Percentiles rank a stretch among this genome's conserved stretches.
Conservation (phyloP, 768 basidiomycete genomes). For the Tricholoma hemisulphureum region DNA sequence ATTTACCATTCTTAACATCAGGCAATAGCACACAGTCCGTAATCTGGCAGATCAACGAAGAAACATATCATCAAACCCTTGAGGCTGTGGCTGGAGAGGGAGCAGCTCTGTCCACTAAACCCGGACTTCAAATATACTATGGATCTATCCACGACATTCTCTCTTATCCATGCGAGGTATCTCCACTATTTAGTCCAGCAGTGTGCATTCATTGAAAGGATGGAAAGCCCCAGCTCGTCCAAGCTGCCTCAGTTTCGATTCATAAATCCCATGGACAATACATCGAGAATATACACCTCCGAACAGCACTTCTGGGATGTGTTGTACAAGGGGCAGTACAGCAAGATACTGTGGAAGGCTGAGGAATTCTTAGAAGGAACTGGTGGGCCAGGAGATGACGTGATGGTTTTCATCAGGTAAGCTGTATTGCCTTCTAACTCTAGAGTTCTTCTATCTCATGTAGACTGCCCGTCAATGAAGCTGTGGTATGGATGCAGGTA, state of each 20-base stretch:
- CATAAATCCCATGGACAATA: slow-evolving; percentile 82
- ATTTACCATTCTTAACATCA: slow-evolving; percentile 21
- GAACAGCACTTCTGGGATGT: slow-evolving; percentile 74
- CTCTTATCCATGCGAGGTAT: slow-evolving; percentile 88
- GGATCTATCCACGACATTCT: slow-evolving; percentile 93
- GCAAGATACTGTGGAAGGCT: slow-evolving; percentile 62
- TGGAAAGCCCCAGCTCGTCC: slow-evolving; percentile 72
- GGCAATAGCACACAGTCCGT: slow-evolving; percentile 96
- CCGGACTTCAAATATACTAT: slow-evolving; percentile 72
- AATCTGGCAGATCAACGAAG: slow-evolving; percentile 88
- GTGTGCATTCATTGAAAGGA: slow-evolving; percentile 56
- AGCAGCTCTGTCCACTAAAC: slow-evolving; percentile 26
- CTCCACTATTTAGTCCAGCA: too few relatives aligned
- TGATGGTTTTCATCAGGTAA: slow-evolving; percentile 84
- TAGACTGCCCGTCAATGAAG: slow-evolving; percentile 48
- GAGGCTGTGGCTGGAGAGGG: slow-evolving; percentile 44
- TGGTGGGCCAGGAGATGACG: slow-evolving; percentile 62
- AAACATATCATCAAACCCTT: slow-evolving; percentile 68
- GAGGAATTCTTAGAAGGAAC: slow-evolving; percentile 69
- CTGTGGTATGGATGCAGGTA: slow-evolving; percentile 92
- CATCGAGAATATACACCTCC: slow-evolving; percentile 75
- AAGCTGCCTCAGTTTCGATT: slow-evolving; percentile 83
- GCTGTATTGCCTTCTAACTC: too few relatives aligned
- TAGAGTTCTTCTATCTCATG: too few relatives aligned
- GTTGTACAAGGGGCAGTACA: slow-evolving; percentile 69